Base-by-base conservation (phyloP, 768 basidiomycete species). In the Hericium erinaceus region DNA sequence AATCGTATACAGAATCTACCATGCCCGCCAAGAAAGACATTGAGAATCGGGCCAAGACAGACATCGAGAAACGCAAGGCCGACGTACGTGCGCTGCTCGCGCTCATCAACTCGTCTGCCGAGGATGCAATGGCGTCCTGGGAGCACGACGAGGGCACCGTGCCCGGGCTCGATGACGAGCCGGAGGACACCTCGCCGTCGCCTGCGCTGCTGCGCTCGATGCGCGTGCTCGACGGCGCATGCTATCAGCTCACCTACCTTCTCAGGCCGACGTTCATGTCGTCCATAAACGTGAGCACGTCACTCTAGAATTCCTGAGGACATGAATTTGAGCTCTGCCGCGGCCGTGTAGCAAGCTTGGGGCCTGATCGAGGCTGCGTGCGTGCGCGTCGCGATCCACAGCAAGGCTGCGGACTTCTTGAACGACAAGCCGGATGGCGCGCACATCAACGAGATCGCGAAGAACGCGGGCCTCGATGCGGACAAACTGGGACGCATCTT, bases 401-500 rank as follows among this genome's bases (percentile, higher is more conserved):
- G 70, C 44, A 71, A 70, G 53, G 67, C 78, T 33, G 65, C 77
- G 0, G 77, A 78, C 58, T 62, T 69, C 20, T 67, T 79, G 20
- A 56, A 64, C 11, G 67, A 68, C 16, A 63, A 66, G n/a, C 72
- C 74, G 2, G 62, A 70, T 2, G 77, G 77, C 6, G 58, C 74
- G 54, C 70, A 69, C 49, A 65, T 75, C 15, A 48, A 63, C 5
- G 73, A 75, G 8, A 56, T 78, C 3, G 65, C 66, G 10, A 38
- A 58, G 13, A 63, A 64, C 41, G 60, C 73, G 1, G 69, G 72
- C 2, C 56, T 76, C 8, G 66, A 76, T 20, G 57, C 59, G 3
- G 66, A 58, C 28, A 79, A 77, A 55, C 64, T 78, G 1, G 68
- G 67, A 0, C 68, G 75, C 2, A 66, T 78, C 33, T 55, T 79